Base-by-base conservation (phyloP, 371 early-diverging fungal species). In the Sporodiniella umbellata region DNA sequence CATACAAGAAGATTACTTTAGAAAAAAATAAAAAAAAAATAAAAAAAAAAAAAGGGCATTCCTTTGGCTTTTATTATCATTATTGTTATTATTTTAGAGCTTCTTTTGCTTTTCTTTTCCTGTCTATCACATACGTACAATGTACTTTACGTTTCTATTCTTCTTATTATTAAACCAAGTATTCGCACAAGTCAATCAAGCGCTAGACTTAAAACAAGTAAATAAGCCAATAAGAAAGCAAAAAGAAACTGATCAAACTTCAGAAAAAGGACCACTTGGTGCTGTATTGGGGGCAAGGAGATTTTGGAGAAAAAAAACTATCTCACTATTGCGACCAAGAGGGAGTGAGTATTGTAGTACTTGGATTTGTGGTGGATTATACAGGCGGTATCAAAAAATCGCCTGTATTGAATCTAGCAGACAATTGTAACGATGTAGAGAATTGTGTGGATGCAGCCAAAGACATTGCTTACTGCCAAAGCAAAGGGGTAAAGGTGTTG, bases 391-490 rank as follows among this genome's bases (percentile, higher is more conserved):
- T 65, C 12, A 62, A 59, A 12, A 66, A 68, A 2, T 30, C 44
- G 28, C 72, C 81, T 26, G 31, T 69, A 11, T 40, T 77, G 22
- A 75, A 83, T 54, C 65, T 85, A 40, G 71, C 86, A 48, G 72
- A 68, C 19, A 81, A 83, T 22, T 86, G 86, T 52, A 60, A 61
- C 8, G 59, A 66, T 7, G 49, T 58, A 7, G 46, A 61, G 4
- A 51, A 63, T 44, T 81, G 81, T 43, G 69, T 78, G 5, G 55
- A 64, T 15, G 68, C 83, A 14, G 81, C 73, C 1, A 30, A 48
- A 4, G 87, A 84, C 60, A 84, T 86, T 43, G 61, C 78, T 40
- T 59, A 61, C 24, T 87, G 88, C 33, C 88, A 87, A 58, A 45
- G 55, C 1, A 50, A 64, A 25, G 86, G 86, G n/a, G 75, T 80